These are phyloP conservation scores for Huntiella abstrusa DNA, from an alignment of 2,329 filamentous ascomycete species.

Conservation along the genomic window DNA sequence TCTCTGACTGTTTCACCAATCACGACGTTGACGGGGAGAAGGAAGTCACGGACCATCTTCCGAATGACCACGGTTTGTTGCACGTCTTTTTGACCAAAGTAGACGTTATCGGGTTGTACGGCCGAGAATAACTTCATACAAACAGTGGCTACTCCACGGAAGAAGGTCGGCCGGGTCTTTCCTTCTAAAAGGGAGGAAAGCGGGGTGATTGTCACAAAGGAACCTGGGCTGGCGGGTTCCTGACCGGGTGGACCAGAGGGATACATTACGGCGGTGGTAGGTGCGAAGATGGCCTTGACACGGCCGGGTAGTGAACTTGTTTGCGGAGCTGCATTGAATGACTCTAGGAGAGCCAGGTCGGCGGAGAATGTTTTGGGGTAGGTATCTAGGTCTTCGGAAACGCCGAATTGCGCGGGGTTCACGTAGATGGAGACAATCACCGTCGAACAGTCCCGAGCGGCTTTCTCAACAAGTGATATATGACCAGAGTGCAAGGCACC, in stretches of 20 bases:
- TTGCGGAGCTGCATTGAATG: conserved; percentile 46
- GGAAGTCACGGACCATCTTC: conserved; percentile 73
- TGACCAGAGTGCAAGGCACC: conserved; percentile 90
- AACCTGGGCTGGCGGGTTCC: conserved; percentile 59
- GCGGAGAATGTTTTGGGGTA: conserved; percentile 82
- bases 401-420: conserved; percentile 90
- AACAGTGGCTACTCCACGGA: conserved; percentile 86
- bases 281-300: conserved; percentile 71
- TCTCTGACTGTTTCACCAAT: conserved; percentile 62
- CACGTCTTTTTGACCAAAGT: conserved; percentile 95
- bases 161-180: conserved; percentile 75
- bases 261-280: conserved; percentile 70
- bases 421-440: conserved; percentile 88
- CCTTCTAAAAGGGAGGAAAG: conserved; percentile 70
- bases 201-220: conserved; percentile 81
- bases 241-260: conserved; percentile 57
- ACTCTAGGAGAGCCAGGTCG: conserved; percentile 55
- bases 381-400: conserved; percentile 67
- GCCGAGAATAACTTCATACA: conserved; percentile 57
- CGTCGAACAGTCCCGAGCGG: conserved; percentile 65
- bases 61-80: conserved; percentile 87
- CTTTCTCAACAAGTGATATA: conserved; percentile 64
- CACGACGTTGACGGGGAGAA: conserved; percentile 55
- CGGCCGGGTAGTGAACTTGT: conserved; percentile 36
- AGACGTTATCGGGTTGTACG: conserved; percentile 46